Base-by-base conservation (phyloP, 225 moss, liverwort and hornwort species). In the Polytrichum formosum region DNA sequence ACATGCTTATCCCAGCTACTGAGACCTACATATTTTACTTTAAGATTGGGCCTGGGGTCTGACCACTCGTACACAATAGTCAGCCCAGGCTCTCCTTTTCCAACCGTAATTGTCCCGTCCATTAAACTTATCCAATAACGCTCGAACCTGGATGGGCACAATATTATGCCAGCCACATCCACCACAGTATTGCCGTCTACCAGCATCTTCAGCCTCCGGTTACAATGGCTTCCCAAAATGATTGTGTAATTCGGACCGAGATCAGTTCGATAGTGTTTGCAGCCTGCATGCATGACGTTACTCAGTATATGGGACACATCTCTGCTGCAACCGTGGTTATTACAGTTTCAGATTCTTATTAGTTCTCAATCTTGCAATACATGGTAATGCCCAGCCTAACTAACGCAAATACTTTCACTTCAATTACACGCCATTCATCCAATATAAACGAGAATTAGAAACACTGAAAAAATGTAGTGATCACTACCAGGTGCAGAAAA, bases 1-100 rank as follows among this genome's bases (percentile, higher is more conserved):
- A 98, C 94, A 73, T 98, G 98, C 77, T 94, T 98, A 56, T 98
- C 98, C 98, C 98, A 98, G 66, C 94, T 94, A 60, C 94, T 94
- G 27, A 98, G 77, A 53, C 98, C 98, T 26, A 94, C 94, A 65
- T 81, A 87, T 63, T 86, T 88, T 22, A 94, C 73, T 54, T 86
- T 84, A 65, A 78, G 75, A 61, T 94, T 98, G 4, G 98, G 98
- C 53, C 76, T 81, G 0, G 98, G 84, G 26, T 98, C 98, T 29
- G 84, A 79, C 98, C 98, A 98, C 54, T 92, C 87, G 67, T 87
- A 76, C 9, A 98, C 29, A n/a, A 90, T 63, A 23, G 85, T 80
- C 28, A 88, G 85, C 17, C 94, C 98, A 54, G 88, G 91, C 68
- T 94, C 94, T 1, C 98, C 98, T 78, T 98, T 94, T 0, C 98